Evolutionary conservation across 192 early-diverging fungal genomes (phyloP), one percentile per base, ranked within the genome.

Genomic region (Backusella psychrophila): DNA sequence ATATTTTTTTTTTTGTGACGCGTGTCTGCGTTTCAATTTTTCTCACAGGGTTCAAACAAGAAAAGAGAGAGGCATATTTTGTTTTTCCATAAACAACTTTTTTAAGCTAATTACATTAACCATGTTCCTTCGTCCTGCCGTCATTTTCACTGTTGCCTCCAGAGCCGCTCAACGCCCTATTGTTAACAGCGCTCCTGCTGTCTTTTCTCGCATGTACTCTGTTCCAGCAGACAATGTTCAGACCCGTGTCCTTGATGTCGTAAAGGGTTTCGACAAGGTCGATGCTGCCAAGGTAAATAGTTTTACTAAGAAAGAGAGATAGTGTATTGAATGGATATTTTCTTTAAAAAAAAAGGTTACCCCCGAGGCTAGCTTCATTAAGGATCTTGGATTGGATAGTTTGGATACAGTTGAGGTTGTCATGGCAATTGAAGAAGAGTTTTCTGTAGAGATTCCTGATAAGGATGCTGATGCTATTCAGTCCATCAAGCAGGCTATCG

Each of bases 341-440:
- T 38, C 7, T 39, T 39, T n/a, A n/a, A n/a, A 1, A 1, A 8
- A 39, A 39, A 56, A 98, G 97, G 83, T 99, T 38, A 84, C 93
- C 35, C 85, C 93, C 74, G 81, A 90, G 66, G 89, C 98, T 21
- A 90, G 93, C 81, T 99, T 99, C 84, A 87, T 90, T 82, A 92
- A 92, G 80, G 98, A 98, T 80, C 93, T 99, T 74, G 95, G 95
- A 9, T 86, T 99, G 72, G 98, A 99, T 86, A 94, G 92, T 81
- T 89, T 99, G 74, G 98, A 98, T 85, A 93, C 96, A 70, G 96
- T 99, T 33, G 98, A 99, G 86, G 95, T 99, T 71, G 96, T 97
- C 71, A 98, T 99, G 96, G 97, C 97, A 69, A 93, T 99, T 76
- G 97, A 99, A 87, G 97, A 99, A 82, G 97, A 99, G 86, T 99